phyloP scores from a whole-genome alignment of 176 grass and related monocot species.

The Bonia amplexicaulis region DNA sequence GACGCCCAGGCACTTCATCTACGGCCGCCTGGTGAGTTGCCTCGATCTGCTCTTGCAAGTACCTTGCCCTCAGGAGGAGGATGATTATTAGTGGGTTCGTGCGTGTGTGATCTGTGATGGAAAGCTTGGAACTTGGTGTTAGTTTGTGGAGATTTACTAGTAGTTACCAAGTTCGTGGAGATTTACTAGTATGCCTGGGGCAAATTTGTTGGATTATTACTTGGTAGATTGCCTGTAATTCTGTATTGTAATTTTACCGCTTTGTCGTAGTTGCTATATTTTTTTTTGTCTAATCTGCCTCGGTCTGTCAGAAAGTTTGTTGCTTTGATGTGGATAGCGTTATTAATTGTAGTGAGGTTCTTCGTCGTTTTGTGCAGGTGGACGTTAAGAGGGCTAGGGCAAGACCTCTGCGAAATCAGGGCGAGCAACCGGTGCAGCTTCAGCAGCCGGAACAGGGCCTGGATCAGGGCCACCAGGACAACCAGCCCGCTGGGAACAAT shows the following conservation, averaged over 20 bases:
- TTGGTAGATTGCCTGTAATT: background rate
- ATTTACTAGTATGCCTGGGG: background rate
- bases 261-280: background rate
- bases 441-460: slow-evolving; percentile 30
- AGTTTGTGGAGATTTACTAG: background rate
- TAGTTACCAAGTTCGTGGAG: background rate
- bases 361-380: slow-evolving; percentile 23
- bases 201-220: background rate
- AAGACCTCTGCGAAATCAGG: slow-evolving; percentile 34
- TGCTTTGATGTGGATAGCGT: background rate
- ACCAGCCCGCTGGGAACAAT: background rate
- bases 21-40: slow-evolving; percentile 45
- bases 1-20: slow-evolving; percentile 46
- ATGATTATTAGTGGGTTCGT: background rate
- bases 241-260: background rate
- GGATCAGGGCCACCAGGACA: slow-evolving; percentile 22
- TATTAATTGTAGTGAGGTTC: background rate
- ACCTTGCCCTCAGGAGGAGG: background rate
- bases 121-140: background rate
- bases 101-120: background rate
- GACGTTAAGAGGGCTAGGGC: slow-evolving; percentile 70
- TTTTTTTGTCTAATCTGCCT: background rate
- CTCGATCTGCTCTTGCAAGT: background rate
- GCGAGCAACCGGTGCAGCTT: slow-evolving; percentile 1
- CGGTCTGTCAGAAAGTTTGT: background rate